phyloP scores from a whole-genome alignment of 2,329 filamentous ascomycete genomes.

The Xylaria sp. region DNA sequence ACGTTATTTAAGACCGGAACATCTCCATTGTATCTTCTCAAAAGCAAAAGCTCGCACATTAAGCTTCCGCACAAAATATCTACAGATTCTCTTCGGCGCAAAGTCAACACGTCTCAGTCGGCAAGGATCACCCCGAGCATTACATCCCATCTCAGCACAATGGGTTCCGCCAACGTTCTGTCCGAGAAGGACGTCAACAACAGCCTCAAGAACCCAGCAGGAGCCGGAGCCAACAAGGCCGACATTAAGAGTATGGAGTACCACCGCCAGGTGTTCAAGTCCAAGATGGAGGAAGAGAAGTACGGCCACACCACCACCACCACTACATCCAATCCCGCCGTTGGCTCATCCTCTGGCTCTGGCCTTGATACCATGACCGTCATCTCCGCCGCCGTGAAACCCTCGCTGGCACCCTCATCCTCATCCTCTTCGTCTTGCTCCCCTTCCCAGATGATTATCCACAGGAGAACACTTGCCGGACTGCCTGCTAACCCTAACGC shows the following conservation, averaged over 20 bases:
- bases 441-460: conserved; percentile 35
- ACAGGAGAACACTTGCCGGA: conserved; percentile 30
- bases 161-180: conserved; percentile 69
- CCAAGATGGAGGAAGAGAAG: conserved; percentile 75
- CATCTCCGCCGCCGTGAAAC: conserved; percentile 25
- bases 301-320: conserved; percentile 50
- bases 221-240: conserved; percentile 51
- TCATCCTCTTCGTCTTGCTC: too few species aligned
- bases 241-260: conserved; percentile 77
- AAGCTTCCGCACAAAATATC: conserved; percentile 21
- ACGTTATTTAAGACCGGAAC: not conserved
- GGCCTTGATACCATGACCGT: conserved; percentile 32
- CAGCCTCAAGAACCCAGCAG: conserved; percentile 42
- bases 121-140: not conserved
- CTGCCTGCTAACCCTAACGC: conserved; percentile 43
- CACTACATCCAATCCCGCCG: conserved; percentile 12
- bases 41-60: conserved; percentile 15
- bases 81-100: not conserved
- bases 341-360: conserved; percentile 20
- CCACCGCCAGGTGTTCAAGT: conserved; percentile 78
- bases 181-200: conserved; percentile 73
- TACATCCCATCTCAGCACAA: conserved; percentile 46
- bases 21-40: conserved; percentile 4
- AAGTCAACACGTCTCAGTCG: not conserved
- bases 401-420: conserved; percentile 34